phyloP scores from a whole-genome alignment of 768 basidiomycete genomes.

The Coprinellus aureogranulatus region DNA sequence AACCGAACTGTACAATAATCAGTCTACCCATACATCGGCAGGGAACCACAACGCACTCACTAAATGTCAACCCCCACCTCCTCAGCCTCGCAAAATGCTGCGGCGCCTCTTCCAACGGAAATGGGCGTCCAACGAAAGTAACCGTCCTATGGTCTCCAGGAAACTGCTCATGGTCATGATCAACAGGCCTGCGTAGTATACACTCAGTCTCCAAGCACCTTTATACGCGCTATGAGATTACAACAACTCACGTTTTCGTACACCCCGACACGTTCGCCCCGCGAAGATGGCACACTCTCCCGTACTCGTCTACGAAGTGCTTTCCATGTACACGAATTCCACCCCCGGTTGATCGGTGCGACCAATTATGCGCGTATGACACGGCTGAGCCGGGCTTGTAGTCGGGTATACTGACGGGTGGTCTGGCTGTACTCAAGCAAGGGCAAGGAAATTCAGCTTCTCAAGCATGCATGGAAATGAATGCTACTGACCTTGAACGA shows the following conservation, averaged over 20 bases:
- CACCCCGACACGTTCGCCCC: conserved; percentile 86
- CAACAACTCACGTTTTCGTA: conserved; percentile 70
- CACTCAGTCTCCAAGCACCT: no score
- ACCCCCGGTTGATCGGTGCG: conserved; percentile 51
- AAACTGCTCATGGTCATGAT: conserved; percentile 67
- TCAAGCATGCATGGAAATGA: no score
- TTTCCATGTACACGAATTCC: conserved; percentile 61
- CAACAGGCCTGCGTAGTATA: conserved; percentile 73
- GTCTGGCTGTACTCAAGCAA: conserved; percentile 6
- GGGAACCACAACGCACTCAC: conserved; percentile 44
- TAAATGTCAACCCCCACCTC: conserved; percentile 85
- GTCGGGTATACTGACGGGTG: conserved; percentile 48
- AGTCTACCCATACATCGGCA: background rate
- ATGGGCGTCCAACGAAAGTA: conserved; percentile 88
- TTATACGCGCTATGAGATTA: no score
- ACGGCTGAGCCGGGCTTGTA: conserved; percentile 47
- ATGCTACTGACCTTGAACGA: no score
- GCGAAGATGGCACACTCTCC: conserved; percentile 75
- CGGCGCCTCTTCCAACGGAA: conserved; percentile 84
- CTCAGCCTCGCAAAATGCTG: conserved; percentile 78
- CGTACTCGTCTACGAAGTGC: conserved; percentile 78
- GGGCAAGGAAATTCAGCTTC: no score
- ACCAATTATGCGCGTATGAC: conserved; percentile 78
- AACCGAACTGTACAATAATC: conserved; percentile 63
- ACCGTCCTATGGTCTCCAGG: conserved; percentile 62